Percentiles rank a stretch among this genome's conserved stretches.
Conservation (phyloP, 164 flowering plant species). For the Vitis labrusca region DNA sequence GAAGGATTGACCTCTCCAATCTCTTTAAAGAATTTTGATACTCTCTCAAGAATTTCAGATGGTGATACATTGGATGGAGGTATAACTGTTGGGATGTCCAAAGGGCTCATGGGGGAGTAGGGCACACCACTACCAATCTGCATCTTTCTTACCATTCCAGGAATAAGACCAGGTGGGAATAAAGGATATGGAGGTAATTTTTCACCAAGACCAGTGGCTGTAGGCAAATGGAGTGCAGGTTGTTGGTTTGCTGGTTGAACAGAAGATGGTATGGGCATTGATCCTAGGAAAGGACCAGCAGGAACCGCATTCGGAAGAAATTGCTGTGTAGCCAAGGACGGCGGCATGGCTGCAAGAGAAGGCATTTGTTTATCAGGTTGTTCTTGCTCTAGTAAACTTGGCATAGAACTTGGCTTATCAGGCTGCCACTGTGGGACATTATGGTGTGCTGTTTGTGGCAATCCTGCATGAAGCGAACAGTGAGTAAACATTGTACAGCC, state of each 20-base stretch:
- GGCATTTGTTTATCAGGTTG: constrained; percentile 49
- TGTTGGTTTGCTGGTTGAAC: constrained; percentile 49
- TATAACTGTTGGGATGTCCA: constrained; percentile 92
- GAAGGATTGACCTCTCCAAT: constrained; percentile 95
- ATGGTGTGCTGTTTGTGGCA: constrained; percentile 31
- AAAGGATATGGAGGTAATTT: constrained; percentile 87
- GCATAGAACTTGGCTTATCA: constrained; percentile 46
- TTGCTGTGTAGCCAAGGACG: constrained; percentile 40
- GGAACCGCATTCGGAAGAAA: constrained; percentile 49
- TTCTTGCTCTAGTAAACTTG: constrained; percentile 43
- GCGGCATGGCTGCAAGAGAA: constrained; percentile 27
- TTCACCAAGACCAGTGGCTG: constrained; percentile 42
- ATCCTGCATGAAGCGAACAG: constrained; percentile 35
- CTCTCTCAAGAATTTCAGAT: constrained; percentile 77
- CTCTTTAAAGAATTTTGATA: constrained; percentile 88
- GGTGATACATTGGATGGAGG: constrained; percentile 86
- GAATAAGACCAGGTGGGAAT: constrained; percentile 97
- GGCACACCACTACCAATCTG: constrained; percentile 99
- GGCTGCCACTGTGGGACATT: constrained; percentile 58
- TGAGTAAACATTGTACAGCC: not conserved
- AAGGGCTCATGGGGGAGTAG: constrained; percentile 95
- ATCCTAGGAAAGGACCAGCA: constrained; percentile 45
- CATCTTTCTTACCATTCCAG: constrained; percentile 97
- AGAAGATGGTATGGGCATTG: constrained; percentile 48
- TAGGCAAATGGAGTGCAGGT: constrained; percentile 31